These are phyloP conservation scores for Globisporangium yorkense DNA, from an alignment of 352 stramenopile species.

Conservation along the genomic window DNA sequence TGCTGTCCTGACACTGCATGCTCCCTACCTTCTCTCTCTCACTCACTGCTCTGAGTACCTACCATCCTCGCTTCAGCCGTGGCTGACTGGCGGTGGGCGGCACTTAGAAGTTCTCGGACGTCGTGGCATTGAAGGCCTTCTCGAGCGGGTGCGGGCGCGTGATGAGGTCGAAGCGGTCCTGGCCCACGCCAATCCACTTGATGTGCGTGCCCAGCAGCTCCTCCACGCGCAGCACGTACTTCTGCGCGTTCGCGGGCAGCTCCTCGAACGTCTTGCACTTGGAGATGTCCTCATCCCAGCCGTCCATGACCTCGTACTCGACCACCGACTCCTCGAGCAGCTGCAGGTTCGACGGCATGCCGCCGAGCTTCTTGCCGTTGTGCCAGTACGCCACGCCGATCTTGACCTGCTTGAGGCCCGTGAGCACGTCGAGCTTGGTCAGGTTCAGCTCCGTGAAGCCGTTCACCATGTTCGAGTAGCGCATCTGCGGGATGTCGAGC, in stretches of 20 bases:
- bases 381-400: slow-evolving; percentile 95
- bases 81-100: neutral
- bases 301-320: slow-evolving; percentile 91
- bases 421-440: slow-evolving; percentile 99
- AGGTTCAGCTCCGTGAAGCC: slow-evolving; percentile 97
- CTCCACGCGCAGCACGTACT: slow-evolving; percentile 97
- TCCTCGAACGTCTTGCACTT: slow-evolving; percentile 96
- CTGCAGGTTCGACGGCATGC: slow-evolving; percentile 94
- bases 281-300: slow-evolving; percentile 97
- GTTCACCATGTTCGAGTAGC: slow-evolving; percentile 92
- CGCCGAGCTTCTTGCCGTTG: slow-evolving; percentile 91
- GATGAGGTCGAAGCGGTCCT: slow-evolving; percentile 95
- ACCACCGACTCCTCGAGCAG: slow-evolving; percentile 91
- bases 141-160: slow-evolving; percentile 73
- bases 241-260: slow-evolving; percentile 92
- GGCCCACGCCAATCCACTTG: slow-evolving; percentile 98
- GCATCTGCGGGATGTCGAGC: slow-evolving; percentile 97
- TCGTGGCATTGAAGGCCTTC: slow-evolving; percentile 37
- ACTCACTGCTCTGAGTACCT: neutral
- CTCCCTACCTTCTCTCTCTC: neutral
- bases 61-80: neutral
- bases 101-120: slow-evolving; percentile 10
- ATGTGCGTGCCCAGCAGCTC: slow-evolving; percentile 95
- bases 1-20: neutral
- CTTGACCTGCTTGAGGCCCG: slow-evolving; percentile 93